Evolutionary conservation across 1,139 yeast species (phyloP).

Genomic region (Meyerozyma elateridarum): DNA sequence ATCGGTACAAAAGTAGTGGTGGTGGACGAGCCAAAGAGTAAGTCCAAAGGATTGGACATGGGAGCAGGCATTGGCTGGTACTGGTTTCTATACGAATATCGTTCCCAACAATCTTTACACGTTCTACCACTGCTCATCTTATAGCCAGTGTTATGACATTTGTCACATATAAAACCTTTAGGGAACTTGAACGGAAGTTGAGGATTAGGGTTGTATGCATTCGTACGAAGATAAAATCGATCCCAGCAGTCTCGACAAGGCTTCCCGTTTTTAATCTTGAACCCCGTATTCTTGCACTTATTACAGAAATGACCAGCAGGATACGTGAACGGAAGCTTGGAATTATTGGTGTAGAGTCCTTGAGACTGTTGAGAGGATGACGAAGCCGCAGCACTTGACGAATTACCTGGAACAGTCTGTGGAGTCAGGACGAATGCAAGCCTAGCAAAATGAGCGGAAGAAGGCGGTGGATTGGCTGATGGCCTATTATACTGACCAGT

Average conservation of each 20-base stretch:
- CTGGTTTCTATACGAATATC: slow-evolving; percentile 47
- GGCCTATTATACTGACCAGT: slow-evolving; percentile 8
- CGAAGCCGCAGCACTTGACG: background rate
- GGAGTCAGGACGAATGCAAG: slow-evolving; percentile 2
- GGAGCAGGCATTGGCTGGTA: slow-evolving; percentile 9
- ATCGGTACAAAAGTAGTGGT: slow-evolving; percentile 9
- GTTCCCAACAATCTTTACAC: slow-evolving; percentile 70
- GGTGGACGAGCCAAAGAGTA: slow-evolving; percentile 15
- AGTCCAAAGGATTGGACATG: slow-evolving; percentile 11
- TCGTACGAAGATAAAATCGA: slow-evolving; percentile 21
- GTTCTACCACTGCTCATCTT: slow-evolving; percentile 59
- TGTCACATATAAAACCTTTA: slow-evolving; percentile 52
- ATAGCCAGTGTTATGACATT: slow-evolving; percentile 74
- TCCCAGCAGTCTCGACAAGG: slow-evolving; percentile 37
- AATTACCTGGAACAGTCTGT: too few species aligned
- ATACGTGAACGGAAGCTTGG: slow-evolving; percentile 51
- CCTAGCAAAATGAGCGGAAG: background rate
- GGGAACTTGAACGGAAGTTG: slow-evolving; percentile 53
- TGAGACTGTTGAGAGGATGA: slow-evolving; percentile 1
- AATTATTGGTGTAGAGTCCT: slow-evolving; percentile 15
- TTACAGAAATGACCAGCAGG: slow-evolving; percentile 34
- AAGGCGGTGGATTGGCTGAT: background rate
- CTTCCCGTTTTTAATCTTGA: slow-evolving; percentile 24
- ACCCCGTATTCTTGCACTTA: slow-evolving; percentile 42
- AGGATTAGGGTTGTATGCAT: slow-evolving; percentile 39